These are phyloP conservation scores for Phyllosticta ampelicida DNA, from an alignment of 2,329 filamentous ascomycete genomes.

Conservation along the genomic window DNA sequence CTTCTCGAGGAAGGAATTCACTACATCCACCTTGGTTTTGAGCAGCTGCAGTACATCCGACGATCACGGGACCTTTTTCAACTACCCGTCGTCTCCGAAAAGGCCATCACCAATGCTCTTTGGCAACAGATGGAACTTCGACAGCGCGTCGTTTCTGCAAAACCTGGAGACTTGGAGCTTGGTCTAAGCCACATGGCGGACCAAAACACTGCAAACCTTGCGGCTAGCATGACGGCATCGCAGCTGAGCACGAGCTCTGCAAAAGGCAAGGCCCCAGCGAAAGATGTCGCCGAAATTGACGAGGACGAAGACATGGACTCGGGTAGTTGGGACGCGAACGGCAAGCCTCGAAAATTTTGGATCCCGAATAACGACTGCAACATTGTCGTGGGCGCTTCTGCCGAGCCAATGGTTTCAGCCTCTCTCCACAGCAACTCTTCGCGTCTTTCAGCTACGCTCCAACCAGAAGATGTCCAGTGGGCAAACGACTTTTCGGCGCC, in stretches of 20 bases:
- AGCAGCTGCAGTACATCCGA: slow-evolving; percentile 46
- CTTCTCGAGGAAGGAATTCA: slow-evolving; percentile 49
- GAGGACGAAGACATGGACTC: slow-evolving; percentile 31
- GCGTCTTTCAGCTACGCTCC: slow-evolving; percentile 40
- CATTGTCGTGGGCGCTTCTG: slow-evolving; percentile 44
- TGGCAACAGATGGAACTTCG: slow-evolving; percentile 49
- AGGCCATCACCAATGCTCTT: slow-evolving; percentile 44
- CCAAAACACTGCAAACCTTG: neutral
- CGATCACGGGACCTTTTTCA: slow-evolving; percentile 42
- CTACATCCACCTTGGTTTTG: slow-evolving; percentile 49
- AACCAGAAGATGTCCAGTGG: slow-evolving; percentile 46
- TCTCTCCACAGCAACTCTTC: slow-evolving; percentile 33
- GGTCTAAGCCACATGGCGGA: slow-evolving; percentile 38
- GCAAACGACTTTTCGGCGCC: slow-evolving; percentile 43
- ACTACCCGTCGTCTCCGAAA: slow-evolving; percentile 44
- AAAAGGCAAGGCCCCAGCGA: slow-evolving; percentile 35
- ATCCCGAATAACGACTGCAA: slow-evolving; percentile 46
- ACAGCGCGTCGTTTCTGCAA: slow-evolving; percentile 44
- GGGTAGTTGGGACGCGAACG: slow-evolving; percentile 44
- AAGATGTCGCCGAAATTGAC: slow-evolving; percentile 12
- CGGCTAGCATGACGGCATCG: neutral
- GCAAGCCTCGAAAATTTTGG: slow-evolving; percentile 46
- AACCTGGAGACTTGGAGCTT: slow-evolving; percentile 41
- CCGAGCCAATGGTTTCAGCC: slow-evolving; percentile 41
- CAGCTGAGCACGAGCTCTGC: slow-evolving; percentile 2